Percentiles rank a stretch among this genome's conserved stretches.
Evolutionary conservation across 148 eudicot species (phyloP).

Genomic region (Arctostaphylos glauca): DNA sequence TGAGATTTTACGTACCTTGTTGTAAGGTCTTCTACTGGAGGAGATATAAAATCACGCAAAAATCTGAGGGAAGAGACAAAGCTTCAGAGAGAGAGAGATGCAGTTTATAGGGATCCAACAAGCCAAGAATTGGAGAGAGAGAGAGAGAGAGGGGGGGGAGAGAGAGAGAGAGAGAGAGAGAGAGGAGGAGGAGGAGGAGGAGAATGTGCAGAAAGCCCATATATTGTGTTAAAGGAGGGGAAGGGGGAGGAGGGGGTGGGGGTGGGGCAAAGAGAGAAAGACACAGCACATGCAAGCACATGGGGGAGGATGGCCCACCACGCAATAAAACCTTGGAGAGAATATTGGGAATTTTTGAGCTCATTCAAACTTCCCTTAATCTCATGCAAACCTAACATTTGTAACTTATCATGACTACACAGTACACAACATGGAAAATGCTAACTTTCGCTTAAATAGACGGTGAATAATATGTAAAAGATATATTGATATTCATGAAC

Average conservation of each 20-base stretch:
- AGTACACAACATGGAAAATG: too few relatives aligned
- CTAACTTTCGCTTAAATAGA: too few relatives aligned
- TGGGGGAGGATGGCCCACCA: constrained; percentile 48
- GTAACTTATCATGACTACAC: constrained; percentile 18
- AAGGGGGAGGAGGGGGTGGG: constrained; percentile 25
- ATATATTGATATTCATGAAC: too few relatives aligned
- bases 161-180: constrained; percentile 20
- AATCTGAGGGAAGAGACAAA: constrained; percentile 8
- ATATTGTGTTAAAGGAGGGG: constrained; percentile 36
- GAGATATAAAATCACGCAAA: constrained; percentile 13
- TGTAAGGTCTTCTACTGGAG: constrained; percentile 6
- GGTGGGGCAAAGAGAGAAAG: constrained; percentile 57
- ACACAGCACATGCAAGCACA: constrained; percentile 91
- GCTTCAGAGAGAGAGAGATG: constrained; percentile 20
- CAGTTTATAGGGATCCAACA: constrained; percentile 32
- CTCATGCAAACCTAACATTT: constrained; percentile 32
- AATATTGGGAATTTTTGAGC: constrained; percentile 14
- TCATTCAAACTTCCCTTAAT: constrained; percentile 20
- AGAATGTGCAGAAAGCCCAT: constrained; percentile 28
- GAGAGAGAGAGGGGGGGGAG: too few relatives aligned
- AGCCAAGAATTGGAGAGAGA: not conserved
- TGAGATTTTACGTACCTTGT: constrained; percentile 20
- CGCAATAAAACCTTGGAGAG: constrained; percentile 17
- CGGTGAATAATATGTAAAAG: too few relatives aligned
- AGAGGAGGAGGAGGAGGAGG: not conserved